Evolutionary conservation across 345 rosid genomes (phyloP), one percentile per base, ranked within the genome.

Genomic region (Populus tremula): DNA sequence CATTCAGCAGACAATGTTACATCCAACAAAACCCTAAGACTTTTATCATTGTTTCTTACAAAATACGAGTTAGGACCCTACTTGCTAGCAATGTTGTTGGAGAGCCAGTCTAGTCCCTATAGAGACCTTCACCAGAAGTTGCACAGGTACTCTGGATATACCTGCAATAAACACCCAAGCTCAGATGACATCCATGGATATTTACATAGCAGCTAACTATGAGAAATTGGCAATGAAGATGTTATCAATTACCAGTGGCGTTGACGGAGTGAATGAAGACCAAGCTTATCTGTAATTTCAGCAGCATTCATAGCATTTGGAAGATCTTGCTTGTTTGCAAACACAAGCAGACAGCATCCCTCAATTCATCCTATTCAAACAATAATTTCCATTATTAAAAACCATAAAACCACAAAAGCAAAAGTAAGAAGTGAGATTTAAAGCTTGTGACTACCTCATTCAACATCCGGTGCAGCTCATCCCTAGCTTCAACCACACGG

Each of bases 271-370:
- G 71, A 75, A 5, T 65, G 43, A 9, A 65, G 70, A 69, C 77
- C 71, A 75, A 65, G 77, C 33, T 65, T 75, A 70, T 65, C 77
- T 18, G 77, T 75, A 25, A 75, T 75, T 38, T 75, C 77, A 47
- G 77, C 76, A 73, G 76, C 76, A 65, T 76, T 76, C 78, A 76
- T 76, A 33, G 78, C 78, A 54, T 76, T 76, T n/a, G 79, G 79
- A 76, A 76, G 79, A 76, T 76, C 79, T 49, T 76, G 79, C 41
- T 76, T 76, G 47, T 69, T 76, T 25, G 79, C 79, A 69, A 76
- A 69, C 47, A 76, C 74, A 69, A 76, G 79, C 35, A 76, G 63
- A 76, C 69, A 25, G 74, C 79, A 76, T 76, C 79, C 41, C 79
- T 72, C 56, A 76, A 54, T 50, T 69, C 79, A 76, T 76, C 79